Evolutionary conservation across 306 rosid genomes (phyloP).

Genomic region (Prosopis cineraria): DNA sequence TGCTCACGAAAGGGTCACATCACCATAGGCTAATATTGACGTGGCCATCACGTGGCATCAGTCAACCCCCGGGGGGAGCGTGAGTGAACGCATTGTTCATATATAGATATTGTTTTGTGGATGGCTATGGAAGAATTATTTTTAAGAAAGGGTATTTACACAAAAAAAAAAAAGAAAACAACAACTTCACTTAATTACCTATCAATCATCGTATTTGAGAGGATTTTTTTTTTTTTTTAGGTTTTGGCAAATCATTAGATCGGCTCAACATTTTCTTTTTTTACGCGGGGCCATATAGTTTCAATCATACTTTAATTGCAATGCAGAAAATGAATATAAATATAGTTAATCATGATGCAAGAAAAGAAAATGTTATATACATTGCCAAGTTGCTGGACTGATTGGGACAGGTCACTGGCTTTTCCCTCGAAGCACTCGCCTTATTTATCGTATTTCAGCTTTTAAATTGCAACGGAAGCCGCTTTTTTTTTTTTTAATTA

Average conservation of each 20-base stretch:
- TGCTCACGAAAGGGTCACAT: neutral
- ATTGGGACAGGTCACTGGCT: neutral
- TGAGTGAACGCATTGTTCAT: too few species aligned
- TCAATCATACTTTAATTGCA: neutral
- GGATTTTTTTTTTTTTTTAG: neutral
- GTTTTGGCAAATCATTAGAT: neutral
- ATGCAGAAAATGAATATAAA: neutral
- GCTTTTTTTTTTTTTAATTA: too few species aligned
- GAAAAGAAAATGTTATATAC: neutral
- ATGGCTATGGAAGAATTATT: neutral
- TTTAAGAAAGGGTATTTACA: neutral
- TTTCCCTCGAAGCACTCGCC: neutral
- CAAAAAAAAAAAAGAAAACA: neutral
- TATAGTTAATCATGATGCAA: neutral
- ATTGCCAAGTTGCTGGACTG: neutral
- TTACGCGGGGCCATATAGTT: neutral
- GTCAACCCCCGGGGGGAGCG: too few species aligned
- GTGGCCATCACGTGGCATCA: slow-evolving; percentile 39
- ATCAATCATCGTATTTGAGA: neutral
- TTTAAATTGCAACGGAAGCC: neutral
- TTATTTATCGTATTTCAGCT: neutral
- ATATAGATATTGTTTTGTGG: too few species aligned
- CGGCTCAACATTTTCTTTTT: neutral
- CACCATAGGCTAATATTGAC: slow-evolving; percentile 30
- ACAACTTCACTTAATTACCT: neutral